These are phyloP conservation scores for Talaromyces marneffei DNA, from an alignment of 2,329 filamentous ascomycete genomes.

Conservation along the genomic window DNA sequence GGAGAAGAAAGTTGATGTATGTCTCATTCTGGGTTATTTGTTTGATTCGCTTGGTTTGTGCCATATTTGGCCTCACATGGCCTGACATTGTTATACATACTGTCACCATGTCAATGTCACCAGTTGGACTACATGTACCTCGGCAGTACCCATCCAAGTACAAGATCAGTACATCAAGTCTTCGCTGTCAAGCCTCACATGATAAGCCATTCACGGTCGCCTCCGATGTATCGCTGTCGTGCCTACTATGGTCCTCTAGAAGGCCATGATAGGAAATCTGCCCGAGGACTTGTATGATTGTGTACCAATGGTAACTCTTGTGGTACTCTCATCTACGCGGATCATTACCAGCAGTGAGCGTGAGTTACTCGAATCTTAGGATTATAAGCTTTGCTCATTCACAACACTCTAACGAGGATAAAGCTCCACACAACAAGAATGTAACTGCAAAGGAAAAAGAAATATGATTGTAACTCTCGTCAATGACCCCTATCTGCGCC, in stretches of 20 bases:
- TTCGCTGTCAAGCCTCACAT: not conserved
- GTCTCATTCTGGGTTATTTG: not conserved
- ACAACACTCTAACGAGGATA: not conserved
- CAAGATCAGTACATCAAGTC: not conserved
- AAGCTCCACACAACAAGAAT: not conserved
- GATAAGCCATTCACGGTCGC: not conserved
- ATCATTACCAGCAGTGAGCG: not conserved
- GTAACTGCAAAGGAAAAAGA: not conserved
- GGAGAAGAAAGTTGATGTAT: not conserved
- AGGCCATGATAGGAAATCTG: not conserved
- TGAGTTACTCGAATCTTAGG: slow-evolving; percentile 1
- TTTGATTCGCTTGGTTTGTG: not conserved
- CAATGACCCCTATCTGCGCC: slow-evolving; percentile 5
- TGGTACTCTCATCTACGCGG: not conserved
- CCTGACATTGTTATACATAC: not conserved
- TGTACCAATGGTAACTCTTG: not conserved
- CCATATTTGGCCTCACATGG: not conserved
- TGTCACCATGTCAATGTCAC: not conserved
- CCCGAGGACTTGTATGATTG: not conserved
- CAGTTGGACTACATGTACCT: not conserved
- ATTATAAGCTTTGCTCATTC: not conserved
- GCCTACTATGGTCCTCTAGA: not conserved
- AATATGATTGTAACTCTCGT: not conserved
- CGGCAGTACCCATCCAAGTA: not conserved
- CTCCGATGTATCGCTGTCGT: not conserved